Evolutionary conservation across 2,329 filamentous ascomycete species (phyloP), one percentile per base, ranked within the genome.

Genomic region (Aspergillus carbonarius): DNA sequence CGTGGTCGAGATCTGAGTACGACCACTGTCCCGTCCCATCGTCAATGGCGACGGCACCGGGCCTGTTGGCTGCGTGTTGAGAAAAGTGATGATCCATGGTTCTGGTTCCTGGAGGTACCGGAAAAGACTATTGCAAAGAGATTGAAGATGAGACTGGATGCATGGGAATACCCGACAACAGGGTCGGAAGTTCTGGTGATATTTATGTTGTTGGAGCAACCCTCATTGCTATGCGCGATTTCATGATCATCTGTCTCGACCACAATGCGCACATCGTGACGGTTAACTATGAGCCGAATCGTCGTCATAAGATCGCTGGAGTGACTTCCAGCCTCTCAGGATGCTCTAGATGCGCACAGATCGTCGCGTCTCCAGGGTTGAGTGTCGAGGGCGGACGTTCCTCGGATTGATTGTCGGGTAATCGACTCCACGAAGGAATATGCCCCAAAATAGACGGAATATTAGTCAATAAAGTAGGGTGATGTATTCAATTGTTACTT

Each of bases 1-100:
- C 53, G 44, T 30, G 27, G 7, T 51, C 37, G 9, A 59, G 46
- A n/a, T 56, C 52, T 12, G 34, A 20, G 23, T 59, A 59, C 2
- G 52, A 51, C 57, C 55, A 50, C 3, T 30, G 20, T 15, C 46
- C 39, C 5, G 5, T 5, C 13, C 35, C 39, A n/a, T 56, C 37
- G 27, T 59, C 52, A 17, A 59, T 46, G 37, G 57, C 57, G 13
- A 52, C 25, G 4, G 20, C 42, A 25, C 6, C 23, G 6, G 42
- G 42, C 17, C 9, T 27, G 13, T 7, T 25, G 23, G 42, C 23
- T 10, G 15, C 42, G 15, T 47, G 23, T 15, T 47, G 42, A 10
- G 42, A 30, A n/a, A 47, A 47, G 18, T 25, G 23, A 17, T 15
- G 23, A 20, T 47, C 42, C 42, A 47, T 47, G 42, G 13, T 23